Conservation (phyloP, 306 rosid genomes). For the Glycine tomentella region DNA sequence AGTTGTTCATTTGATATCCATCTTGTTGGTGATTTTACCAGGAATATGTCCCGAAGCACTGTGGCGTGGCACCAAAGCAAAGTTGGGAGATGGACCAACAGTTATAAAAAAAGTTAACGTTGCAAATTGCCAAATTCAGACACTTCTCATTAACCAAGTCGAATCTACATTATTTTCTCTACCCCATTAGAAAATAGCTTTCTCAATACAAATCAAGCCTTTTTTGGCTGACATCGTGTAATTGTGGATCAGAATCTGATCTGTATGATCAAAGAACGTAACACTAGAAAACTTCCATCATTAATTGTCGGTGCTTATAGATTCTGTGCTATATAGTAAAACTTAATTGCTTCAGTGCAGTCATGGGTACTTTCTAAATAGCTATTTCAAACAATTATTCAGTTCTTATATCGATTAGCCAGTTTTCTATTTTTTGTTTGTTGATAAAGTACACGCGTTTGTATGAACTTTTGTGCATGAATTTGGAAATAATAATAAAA, state of each 20-base stretch:
- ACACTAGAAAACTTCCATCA: conserved; percentile 15
- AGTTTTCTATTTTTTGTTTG: too few species aligned
- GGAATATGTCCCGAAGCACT: conserved; percentile 73
- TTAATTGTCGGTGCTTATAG: conserved; percentile 45
- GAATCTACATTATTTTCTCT: background rate
- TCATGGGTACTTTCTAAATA: background rate
- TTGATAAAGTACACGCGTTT: too few species aligned
- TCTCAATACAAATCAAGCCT: conserved; percentile 12
- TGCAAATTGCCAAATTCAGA: conserved; percentile 53
- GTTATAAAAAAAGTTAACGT: conserved; percentile 47
- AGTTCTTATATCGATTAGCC: background rate
- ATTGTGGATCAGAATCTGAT: conserved; percentile 47
- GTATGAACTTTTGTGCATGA: too few species aligned
- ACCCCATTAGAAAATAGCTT: background rate
- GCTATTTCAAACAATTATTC: background rate
- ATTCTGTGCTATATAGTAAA: background rate
- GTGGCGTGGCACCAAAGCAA: conserved; percentile 61
- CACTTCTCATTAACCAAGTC: conserved; percentile 61
- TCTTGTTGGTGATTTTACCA: conserved; percentile 38
- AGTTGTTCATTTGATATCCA: too few species aligned
- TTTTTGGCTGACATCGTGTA: background rate
- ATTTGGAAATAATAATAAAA: too few species aligned
- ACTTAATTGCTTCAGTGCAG: too few species aligned
- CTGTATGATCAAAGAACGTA: conserved; percentile 32
- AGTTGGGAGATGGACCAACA: conserved; percentile 92